Evolutionary conservation across 129 eudicot genomes (phyloP).

Genomic region (Flaveria sonorensis): DNA sequence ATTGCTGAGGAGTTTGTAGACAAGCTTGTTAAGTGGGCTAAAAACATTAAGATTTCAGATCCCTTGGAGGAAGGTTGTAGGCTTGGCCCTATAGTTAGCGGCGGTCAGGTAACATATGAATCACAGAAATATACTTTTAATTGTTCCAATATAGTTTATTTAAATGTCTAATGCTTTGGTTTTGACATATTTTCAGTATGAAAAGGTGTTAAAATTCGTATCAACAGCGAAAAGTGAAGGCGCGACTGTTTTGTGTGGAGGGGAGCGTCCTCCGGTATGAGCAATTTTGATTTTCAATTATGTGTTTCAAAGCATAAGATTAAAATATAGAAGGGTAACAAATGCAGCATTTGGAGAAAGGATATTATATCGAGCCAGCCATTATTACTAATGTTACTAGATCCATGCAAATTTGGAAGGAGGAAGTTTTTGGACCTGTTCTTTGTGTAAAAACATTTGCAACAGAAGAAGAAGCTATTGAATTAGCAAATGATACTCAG

Average conservation of each 20-base stretch:
- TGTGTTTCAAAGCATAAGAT: not conserved
- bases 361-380: slow-evolving; percentile 67
- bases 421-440: slow-evolving; percentile 93
- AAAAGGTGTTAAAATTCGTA: slow-evolving; percentile 68
- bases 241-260: slow-evolving; percentile 77
- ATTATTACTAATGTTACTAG: slow-evolving; percentile 68
- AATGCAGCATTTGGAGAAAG: slow-evolving; percentile 71
- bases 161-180: slow-evolving; percentile 4
- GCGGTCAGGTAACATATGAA: slow-evolving; percentile 54
- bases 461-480: slow-evolving; percentile 87
- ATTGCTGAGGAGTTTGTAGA: slow-evolving; percentile 64
- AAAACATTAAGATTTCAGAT: slow-evolving; percentile 80
- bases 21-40: slow-evolving; percentile 71
- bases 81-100: slow-evolving; percentile 79
- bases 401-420: slow-evolving; percentile 92
- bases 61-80: slow-evolving; percentile 93
- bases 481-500: slow-evolving; percentile 84
- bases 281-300: not conserved
- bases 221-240: slow-evolving; percentile 90
- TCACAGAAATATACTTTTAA: not conserved
- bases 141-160: not conserved
- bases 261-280: slow-evolving; percentile 66
- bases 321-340: not conserved
- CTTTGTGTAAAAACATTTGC: slow-evolving; percentile 78
- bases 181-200: slow-evolving; percentile 52